Percentiles rank a stretch among this genome's conserved stretches.
These are phyloP conservation scores for Drechslerella stenobrocha DNA, from an alignment of 2,329 filamentous ascomycete species.

Conservation along the genomic window DNA sequence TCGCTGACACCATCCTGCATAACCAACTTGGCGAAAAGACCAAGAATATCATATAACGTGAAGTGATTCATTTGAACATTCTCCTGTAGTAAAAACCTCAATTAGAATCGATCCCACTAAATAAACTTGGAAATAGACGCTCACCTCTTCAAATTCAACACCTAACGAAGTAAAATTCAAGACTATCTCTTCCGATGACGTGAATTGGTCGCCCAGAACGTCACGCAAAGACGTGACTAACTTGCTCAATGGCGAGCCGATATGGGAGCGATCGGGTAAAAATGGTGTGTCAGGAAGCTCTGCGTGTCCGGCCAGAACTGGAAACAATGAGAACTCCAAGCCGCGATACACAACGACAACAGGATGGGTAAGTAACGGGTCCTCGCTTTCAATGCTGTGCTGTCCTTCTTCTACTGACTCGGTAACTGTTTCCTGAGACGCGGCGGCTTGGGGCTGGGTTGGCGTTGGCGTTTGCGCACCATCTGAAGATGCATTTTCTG, in stretches of 20 bases:
- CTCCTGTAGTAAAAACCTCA: conserved; percentile 10
- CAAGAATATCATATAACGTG: conserved; percentile 33
- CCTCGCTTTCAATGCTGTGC: conserved; percentile 4
- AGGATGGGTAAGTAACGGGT: conserved; percentile 28
- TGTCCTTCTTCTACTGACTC: conserved; percentile 9
- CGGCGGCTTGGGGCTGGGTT: neutral
- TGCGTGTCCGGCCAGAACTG: conserved; percentile 8
- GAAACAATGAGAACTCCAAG: conserved; percentile 39
- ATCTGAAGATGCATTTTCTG: conserved; percentile 14
- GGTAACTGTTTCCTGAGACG: neutral
- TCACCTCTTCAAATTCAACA: conserved; percentile 46
- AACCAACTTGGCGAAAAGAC: conserved; percentile 29
- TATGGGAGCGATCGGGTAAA: conserved; percentile 31
- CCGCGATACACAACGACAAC: conserved; percentile 41
- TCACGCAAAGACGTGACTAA: conserved; percentile 38
- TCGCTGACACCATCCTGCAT: conserved; percentile 29
- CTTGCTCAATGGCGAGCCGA: conserved; percentile 34
- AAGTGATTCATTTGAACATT: conserved; percentile 38
- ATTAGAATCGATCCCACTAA: conserved; percentile 8
- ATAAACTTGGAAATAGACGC: neutral
- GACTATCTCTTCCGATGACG: conserved; percentile 35
- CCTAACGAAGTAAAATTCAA: conserved; percentile 34
- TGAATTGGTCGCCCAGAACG: conserved; percentile 42
- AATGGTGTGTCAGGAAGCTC: conserved; percentile 33
- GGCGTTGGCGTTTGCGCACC: conserved; percentile 6